Evolutionary conservation across 768 basidiomycete species (phyloP).

Genomic region (Russula emetica): DNA sequence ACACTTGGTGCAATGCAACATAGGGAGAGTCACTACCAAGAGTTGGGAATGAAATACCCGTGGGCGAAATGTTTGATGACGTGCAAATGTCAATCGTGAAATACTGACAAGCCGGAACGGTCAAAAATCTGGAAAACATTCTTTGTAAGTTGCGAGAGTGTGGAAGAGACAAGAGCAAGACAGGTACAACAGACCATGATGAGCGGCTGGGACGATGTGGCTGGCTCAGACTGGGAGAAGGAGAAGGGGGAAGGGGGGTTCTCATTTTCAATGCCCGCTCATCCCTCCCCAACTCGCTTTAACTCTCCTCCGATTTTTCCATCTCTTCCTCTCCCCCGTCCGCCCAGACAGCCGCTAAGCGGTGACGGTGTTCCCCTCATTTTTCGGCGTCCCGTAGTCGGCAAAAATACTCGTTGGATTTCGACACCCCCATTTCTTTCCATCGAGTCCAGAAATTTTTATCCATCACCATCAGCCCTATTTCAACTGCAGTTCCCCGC

Average conservation of each 20-base stretch:
- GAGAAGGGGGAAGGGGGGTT: neutral
- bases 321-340: neutral
- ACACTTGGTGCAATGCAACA: neutral
- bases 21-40: neutral
- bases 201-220: too few species aligned
- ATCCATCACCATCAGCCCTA: neutral
- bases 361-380: neutral
- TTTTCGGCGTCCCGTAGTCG: neutral
- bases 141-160: neutral
- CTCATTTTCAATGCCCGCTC: slow-evolving; percentile 19
- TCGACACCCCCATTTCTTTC: neutral
- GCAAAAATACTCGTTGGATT: neutral
- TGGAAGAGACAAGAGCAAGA: slow-evolving; percentile 11
- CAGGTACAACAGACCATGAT: neutral
- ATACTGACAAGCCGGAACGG: slow-evolving; percentile 13
- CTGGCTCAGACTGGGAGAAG: too few species aligned
- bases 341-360: neutral
- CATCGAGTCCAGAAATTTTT: neutral
- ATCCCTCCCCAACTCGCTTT: neutral
- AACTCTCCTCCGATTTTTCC: neutral
- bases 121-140: slow-evolving; percentile 15
- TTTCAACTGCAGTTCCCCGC: neutral
- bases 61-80: neutral
- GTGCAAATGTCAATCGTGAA: neutral
- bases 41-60: neutral